Evolutionary conservation across 2,329 filamentous ascomycete genomes (phyloP), one percentile per base, ranked within the genome.

Genomic region (Phyllosticta citribraziliensis): DNA sequence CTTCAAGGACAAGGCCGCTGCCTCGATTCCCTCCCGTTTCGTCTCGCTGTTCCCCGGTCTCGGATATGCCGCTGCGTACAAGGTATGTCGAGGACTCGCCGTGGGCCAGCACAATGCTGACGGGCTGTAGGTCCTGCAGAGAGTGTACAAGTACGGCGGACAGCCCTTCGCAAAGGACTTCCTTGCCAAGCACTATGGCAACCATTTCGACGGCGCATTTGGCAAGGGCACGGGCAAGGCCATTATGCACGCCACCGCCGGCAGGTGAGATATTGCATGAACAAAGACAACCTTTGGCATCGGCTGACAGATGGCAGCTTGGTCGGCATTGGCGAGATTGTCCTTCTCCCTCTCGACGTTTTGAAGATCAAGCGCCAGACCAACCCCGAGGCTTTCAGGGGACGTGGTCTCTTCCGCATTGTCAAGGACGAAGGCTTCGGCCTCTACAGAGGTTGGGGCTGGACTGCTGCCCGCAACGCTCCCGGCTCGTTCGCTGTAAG

Each of bases 311-410:
- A 47, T 27, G 62, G 24, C 65, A 93, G 89, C 78, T 73, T 99
- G 70, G 95, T 99, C 71, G 94, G 94, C 70, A 96, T 99, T 69
- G 94, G 94, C 72, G 94, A 99, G 80, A 96, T 99, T 66, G 84
- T 99, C 63, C 84, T 99, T 30, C 84, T 99, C 51, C 94, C 94
- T 52, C 85, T 99, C 64, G 94, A 99, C 69, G 93, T 99, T 50
- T 84, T 99, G 65, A 99, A 99, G 84, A 99, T 99, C 80, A 99
- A 99, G 84, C 87, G 94, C 70, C 94, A 99, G 80, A 99, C 94
- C 67, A 99, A 99, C 82, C 94, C 94, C 51, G 94, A 97, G 73
- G 92, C 94, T 40, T 99, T 99, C 86, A 86, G 91, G 67, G 93
- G 93, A 68, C 89, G 94, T 70, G 94, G 94, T 64, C 82, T 99